Evolutionary conservation across 2,329 filamentous ascomycete species (phyloP), one percentile per base, ranked within the genome.

Genomic region (Juglanconis oblonga): DNA sequence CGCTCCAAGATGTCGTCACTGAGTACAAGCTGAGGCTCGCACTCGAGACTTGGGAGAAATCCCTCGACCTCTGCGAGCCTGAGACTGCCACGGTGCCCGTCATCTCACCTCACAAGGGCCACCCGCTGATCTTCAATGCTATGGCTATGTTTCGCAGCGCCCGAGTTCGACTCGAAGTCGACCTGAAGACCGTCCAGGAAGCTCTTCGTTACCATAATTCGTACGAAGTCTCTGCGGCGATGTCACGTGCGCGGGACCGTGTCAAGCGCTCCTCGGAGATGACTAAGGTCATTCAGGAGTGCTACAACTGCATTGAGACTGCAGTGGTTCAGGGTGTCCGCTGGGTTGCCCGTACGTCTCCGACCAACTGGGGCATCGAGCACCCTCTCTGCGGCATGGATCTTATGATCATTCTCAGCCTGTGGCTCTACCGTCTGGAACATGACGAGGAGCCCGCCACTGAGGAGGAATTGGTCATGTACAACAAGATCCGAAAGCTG

Each of bases 341-440:
- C 69, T 98, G 95, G 94, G 93, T 98, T 64, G 94, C 94, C n/a
- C 89, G 93, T 67, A 97, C 94, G 29, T 97, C 93, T 51, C 92
- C 95, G 29, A 97, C 95, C 51, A 98, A 98, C 77, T 99, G 95
- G 95, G 98, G 94, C 74, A 91, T 98, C 63, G 95, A 99, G 79
- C 94, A 99, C 74, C 93, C 95, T 55, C 87, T 99, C 61, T 97
- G 93, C 71, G 94, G 94, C 64, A 87, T 99, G 79, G 95, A 99
- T 75, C 83, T 98, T 67, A 97, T 99, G 87, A 95, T 98, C 74
- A 95, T 97, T 68, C 88, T 99, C 68, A 97, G 92, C 70, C 82
- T 98, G 67, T 99, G 95, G 95, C 88, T 99, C 69, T 98, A 97
- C 81, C 92, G 93, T 78, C 89, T 99, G 81, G 95, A 99, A 89